phyloP scores from a whole-genome alignment of 306 rosid species.

The Sicyos baderoa region DNA sequence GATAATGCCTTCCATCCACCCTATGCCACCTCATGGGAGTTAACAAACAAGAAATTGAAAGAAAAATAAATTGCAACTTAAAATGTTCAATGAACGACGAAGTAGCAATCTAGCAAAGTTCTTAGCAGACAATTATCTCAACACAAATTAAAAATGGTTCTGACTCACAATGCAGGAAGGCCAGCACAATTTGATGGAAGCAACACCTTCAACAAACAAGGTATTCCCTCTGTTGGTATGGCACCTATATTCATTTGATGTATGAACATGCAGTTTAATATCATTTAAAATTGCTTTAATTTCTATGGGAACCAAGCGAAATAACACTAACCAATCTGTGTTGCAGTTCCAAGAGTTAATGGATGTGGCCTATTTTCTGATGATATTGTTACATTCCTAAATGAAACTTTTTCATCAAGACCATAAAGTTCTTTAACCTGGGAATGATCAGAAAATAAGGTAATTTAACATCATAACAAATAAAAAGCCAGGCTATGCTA shows the following conservation, averaged over 20 bases:
- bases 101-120: background rate
- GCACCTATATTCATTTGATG: constrained; percentile 47
- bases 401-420: constrained; percentile 53
- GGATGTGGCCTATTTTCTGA: constrained; percentile 66
- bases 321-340: constrained; percentile 77
- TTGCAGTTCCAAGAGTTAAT: constrained; percentile 72
- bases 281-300: background rate
- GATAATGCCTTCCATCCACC: background rate
- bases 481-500: constrained; percentile 1
- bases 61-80: background rate
- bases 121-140: background rate
- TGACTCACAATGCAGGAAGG: constrained; percentile 66
- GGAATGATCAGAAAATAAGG: constrained; percentile 18
- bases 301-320: constrained; percentile 14
- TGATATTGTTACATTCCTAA: constrained; percentile 66
- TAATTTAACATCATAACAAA: constrained; percentile 13
- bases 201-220: constrained; percentile 81
- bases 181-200: constrained; percentile 78
- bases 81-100: background rate
- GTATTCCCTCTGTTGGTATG: constrained; percentile 90
- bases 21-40: background rate
- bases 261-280: constrained; percentile 2
- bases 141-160: background rate
- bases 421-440: constrained; percentile 94
- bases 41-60: background rate